phyloP scores from a whole-genome alignment of 1,284 basidiomycete genomes.

The Sutorius eximius region DNA sequence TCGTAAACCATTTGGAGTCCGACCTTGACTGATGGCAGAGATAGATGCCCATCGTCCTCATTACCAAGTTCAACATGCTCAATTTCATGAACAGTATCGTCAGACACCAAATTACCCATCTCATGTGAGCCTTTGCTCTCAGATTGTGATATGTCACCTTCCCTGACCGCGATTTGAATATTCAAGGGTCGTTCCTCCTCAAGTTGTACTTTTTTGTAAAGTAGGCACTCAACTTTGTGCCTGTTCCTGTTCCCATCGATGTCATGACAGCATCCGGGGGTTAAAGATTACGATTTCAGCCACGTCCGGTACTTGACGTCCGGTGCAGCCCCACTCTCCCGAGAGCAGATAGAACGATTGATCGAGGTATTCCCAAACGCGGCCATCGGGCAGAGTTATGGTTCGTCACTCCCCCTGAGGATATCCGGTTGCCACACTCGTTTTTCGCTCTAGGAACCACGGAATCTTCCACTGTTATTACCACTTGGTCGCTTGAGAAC shows the following conservation, averaged over 20 bases:
- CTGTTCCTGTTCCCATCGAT: conserved; percentile 6
- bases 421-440: neutral
- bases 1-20: neutral
- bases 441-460: conserved; percentile 38
- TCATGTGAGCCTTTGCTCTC: conserved; percentile 40
- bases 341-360: conserved; percentile 51
- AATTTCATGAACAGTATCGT: conserved; percentile 56
- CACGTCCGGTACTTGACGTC: conserved; percentile 49
- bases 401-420: conserved; percentile 29
- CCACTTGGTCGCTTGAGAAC: conserved; percentile 35
- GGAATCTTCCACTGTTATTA: conserved; percentile 43
- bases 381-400: conserved; percentile 51
- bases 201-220: conserved; percentile 58
- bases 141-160: conserved; percentile 21
- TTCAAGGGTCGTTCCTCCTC: conserved; percentile 53
- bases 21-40: neutral
- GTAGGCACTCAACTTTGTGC: conserved; percentile 36
- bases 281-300: conserved; percentile 54
- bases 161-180: conserved; percentile 31
- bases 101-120: conserved; percentile 51
- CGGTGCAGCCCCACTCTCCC: conserved; percentile 63
- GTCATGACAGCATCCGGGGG: conserved; percentile 47
- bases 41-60: conserved; percentile 49
- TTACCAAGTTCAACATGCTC: conserved; percentile 51
- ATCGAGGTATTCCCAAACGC: conserved; percentile 46